Evolutionary conservation across 352 stramenopile genomes (phyloP).

Genomic region (Peronospora tabacina): DNA sequence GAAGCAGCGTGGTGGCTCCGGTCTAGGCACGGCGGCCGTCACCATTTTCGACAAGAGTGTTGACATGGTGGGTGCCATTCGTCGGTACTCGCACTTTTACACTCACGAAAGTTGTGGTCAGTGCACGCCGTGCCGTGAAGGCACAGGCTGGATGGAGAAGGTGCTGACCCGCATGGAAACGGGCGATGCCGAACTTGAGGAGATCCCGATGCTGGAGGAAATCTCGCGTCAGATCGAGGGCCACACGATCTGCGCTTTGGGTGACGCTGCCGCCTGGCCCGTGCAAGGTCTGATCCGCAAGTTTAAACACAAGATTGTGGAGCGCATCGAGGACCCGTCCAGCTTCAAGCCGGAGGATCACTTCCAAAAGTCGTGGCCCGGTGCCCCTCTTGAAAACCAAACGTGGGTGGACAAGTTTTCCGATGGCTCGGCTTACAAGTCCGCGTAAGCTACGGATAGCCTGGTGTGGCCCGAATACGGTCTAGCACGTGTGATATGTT

Average conservation of each 20-base stretch:
- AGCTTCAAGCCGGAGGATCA: slow-evolving; percentile 92
- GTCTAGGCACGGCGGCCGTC: slow-evolving; percentile 96
- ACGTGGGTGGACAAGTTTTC: slow-evolving; percentile 92
- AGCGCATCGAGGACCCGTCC: slow-evolving; percentile 94
- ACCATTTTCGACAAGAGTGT: slow-evolving; percentile 99
- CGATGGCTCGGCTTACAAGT: slow-evolving; percentile 88
- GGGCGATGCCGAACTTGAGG: slow-evolving; percentile 94
- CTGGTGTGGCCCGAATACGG: slow-evolving; percentile 5
- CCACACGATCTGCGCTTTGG: slow-evolving; percentile 99
- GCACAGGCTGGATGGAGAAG: slow-evolving; percentile 95
- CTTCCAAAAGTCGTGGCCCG: slow-evolving; percentile 93
- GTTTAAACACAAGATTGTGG: slow-evolving; percentile 98
- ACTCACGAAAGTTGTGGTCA: slow-evolving; percentile 99
- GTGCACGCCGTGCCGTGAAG: slow-evolving; percentile 98
- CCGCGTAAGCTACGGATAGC: slow-evolving; percentile 31
- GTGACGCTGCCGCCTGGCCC: slow-evolving; percentile 98
- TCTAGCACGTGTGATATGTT: slow-evolving; percentile 18
- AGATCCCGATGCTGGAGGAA: slow-evolving; percentile 99
- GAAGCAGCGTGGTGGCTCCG: slow-evolving; percentile 90
- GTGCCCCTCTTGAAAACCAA: slow-evolving; percentile 92
- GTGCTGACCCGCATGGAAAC: slow-evolving; percentile 98
- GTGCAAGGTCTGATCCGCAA: slow-evolving; percentile 97
- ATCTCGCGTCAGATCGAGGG: slow-evolving; percentile 99
- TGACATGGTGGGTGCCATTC: slow-evolving; percentile 98
- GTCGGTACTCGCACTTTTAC: slow-evolving; percentile 98